These are phyloP conservation scores for Candida easanensis DNA, from an alignment of 805 yeast species.

Conservation along the genomic window DNA sequence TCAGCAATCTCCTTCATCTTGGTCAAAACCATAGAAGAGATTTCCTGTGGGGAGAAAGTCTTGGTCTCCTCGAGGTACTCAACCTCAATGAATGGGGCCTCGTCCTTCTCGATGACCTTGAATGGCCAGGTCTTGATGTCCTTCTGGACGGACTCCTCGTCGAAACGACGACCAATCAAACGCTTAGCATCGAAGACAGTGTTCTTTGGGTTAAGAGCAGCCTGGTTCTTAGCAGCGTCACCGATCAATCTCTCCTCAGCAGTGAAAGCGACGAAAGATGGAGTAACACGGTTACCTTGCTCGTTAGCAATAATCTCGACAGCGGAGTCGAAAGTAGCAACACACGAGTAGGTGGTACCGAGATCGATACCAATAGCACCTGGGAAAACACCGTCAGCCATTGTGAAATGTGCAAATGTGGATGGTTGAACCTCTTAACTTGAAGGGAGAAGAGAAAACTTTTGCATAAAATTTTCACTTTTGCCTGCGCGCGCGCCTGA, in stretches of 20 bases:
- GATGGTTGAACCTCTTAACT: conserved; percentile 7
- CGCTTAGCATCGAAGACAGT: conserved; percentile 82
- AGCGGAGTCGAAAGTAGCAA: conserved; percentile 73
- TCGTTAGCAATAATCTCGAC: conserved; percentile 80
- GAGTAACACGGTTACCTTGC: conserved; percentile 85
- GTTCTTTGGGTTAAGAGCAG: conserved; percentile 75
- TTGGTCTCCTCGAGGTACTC: conserved; percentile 67
- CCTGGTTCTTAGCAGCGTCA: conserved; percentile 83
- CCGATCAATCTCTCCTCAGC: conserved; percentile 77
- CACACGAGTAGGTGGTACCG: conserved; percentile 86
- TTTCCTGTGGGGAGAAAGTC: conserved; percentile 67
- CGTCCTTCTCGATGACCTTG: conserved; percentile 62
- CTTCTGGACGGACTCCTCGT: conserved; percentile 74
- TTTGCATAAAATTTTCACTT: conserved; percentile 22
- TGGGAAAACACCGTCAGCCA: conserved; percentile 99
- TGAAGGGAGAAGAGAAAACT: conserved; percentile 15
- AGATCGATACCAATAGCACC: conserved; percentile 99
- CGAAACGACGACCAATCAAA: conserved; percentile 78
- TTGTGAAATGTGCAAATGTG: conserved; percentile 34
- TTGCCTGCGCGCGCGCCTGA: conserved; percentile 15
- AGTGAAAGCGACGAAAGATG: conserved; percentile 79
- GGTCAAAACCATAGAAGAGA: conserved; percentile 67
- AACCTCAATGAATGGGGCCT: conserved; percentile 68
- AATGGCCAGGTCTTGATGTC: conserved; percentile 91
- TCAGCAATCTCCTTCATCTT: conserved; percentile 83